Evolutionary conservation across 2,329 filamentous ascomycete genomes (phyloP), one percentile per base, ranked within the genome.

Genomic region (Cercospora citrullina): DNA sequence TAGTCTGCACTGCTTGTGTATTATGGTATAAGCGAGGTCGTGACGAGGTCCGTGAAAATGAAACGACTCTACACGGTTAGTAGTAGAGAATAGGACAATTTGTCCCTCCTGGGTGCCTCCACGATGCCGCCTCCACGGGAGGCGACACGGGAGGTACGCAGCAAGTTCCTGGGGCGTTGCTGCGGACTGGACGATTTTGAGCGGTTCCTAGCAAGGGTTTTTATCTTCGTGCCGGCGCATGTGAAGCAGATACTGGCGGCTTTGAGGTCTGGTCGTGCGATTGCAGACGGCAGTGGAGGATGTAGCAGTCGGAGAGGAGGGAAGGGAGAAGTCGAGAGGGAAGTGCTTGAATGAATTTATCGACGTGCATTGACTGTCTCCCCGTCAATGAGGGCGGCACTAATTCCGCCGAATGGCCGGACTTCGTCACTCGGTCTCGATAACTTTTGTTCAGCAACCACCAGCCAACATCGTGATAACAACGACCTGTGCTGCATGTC

Each of bases 401-500:
- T 16, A 8, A 58, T 58, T 28, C 53, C 53, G 53, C 28, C 30
- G 21, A 31, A 9, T 2, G 14, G 21, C 53, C 30, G 9, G 21
- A 58, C 53, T 21, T 26, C 26, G 53, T 33, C 14, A 10, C 53
- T 58, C 4, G n/a, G 10, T 3, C 18, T n/a, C 45, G 18, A 42
- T 5, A 26, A 51, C 45, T 51, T 51, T 51, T 51, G 45, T 23
- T 31, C 53, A 4, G 2, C 26, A 18, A 58, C 36, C 12, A 36
- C 9, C 51, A 55, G 4, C 42, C n/a, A 51, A 4, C 10, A 30
- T n/a, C 23, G 31, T 58, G 53, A 33, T 18, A 16, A 7, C 9
- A 4, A 5, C 14, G 5, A n/a, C 30, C 8, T 6, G 53, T 6
- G 59, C 59, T 58, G 51, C 62, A 64, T 64, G 62, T 64, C 62